Evolutionary conservation across 1,139 yeast genomes (phyloP).

Genomic region (Saccharomyces hybrid): DNA sequence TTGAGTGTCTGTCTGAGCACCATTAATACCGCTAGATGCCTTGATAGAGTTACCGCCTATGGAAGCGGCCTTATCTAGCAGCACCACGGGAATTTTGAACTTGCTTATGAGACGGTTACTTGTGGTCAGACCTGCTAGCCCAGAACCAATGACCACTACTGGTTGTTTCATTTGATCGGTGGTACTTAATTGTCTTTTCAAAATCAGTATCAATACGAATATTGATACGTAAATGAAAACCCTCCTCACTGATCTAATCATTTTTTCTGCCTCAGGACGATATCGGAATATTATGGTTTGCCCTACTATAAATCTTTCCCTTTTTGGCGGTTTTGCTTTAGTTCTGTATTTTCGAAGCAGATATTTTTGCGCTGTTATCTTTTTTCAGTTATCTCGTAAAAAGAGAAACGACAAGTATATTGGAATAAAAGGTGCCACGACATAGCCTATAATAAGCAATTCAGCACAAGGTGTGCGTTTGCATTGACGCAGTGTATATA

Average conservation of each 20-base stretch:
- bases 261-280: background rate
- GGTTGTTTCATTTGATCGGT: constrained; percentile 16
- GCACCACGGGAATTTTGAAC: constrained; percentile 43
- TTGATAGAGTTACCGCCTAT: constrained; percentile 75
- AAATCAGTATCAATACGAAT: constrained; percentile 1
- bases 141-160: constrained; percentile 69
- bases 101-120: constrained; percentile 58
- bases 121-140: constrained; percentile 70
- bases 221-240: constrained; percentile 2
- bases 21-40: constrained; percentile 81
- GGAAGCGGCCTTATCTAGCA: constrained; percentile 57
- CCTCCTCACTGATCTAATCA: constrained; percentile 1
- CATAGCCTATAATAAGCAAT: no score
- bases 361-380: background rate
- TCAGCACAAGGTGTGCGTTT: no score
- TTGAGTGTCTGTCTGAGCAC: constrained; percentile 61
- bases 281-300: background rate
- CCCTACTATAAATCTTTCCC: background rate
- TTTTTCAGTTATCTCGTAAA: background rate
- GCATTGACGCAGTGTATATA: no score
- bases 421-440: no score
- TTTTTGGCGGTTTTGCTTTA: background rate
- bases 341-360: background rate
- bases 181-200: background rate
- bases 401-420: background rate